These are phyloP conservation scores for Trichoderma guizhouense DNA, from an alignment of 2,329 filamentous ascomycete species.

Conservation along the genomic window DNA sequence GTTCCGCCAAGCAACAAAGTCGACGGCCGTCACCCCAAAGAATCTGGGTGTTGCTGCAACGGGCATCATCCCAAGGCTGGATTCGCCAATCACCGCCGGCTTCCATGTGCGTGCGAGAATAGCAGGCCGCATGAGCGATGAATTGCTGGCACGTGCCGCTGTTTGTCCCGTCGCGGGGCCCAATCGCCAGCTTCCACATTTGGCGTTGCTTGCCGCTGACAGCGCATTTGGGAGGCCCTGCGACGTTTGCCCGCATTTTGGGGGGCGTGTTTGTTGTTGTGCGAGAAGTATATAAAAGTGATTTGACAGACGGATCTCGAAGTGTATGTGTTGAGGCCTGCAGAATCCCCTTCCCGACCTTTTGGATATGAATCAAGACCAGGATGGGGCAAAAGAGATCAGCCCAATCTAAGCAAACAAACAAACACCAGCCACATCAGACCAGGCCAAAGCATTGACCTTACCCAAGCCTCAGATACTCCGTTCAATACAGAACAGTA, in stretches of 20 bases:
- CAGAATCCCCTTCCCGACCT: neutral
- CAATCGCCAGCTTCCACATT: conserved; percentile 14
- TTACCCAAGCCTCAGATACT: neutral
- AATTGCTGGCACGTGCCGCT: conserved; percentile 6
- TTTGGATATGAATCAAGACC: neutral
- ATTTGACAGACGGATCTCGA: neutral
- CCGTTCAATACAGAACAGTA: neutral
- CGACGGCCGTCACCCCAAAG: neutral
- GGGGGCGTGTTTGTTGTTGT: neutral
- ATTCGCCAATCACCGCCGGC: neutral
- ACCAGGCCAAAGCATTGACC: neutral
- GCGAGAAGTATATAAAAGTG: neutral
- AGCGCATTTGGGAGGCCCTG: neutral
- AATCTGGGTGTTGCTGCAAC: neutral
- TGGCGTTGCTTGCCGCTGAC: conserved; percentile 10
- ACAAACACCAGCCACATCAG: neutral
- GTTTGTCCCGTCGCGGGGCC: neutral
- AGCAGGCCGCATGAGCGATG: conserved; percentile 5
- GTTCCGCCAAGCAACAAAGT: neutral
- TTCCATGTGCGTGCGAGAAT: neutral
- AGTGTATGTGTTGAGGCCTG: neutral
- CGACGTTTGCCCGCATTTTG: neutral
- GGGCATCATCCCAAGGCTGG: neutral
- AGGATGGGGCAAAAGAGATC: neutral
- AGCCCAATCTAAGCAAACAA: neutral